Evolutionary conservation across 495 filamentous ascomycete species (phyloP).

Genomic region (Podospora didyma): DNA sequence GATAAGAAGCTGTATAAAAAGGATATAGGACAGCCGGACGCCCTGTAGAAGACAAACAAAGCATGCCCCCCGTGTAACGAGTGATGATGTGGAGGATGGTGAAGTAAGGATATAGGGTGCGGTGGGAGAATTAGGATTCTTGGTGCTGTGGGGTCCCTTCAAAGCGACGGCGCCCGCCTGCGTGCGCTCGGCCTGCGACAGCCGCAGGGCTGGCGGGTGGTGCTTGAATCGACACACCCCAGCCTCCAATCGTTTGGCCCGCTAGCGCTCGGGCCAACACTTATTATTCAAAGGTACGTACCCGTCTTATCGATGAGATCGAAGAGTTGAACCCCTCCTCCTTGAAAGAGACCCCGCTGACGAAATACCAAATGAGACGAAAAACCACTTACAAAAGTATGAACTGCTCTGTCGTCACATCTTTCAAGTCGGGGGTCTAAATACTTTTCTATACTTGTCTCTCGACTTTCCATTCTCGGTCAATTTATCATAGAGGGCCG

Average conservation of each 20-base stretch:
- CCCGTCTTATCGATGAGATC: not conserved
- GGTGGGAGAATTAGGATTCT: conserved; percentile 19
- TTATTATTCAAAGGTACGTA: not conserved
- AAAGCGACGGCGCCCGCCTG: too few species aligned
- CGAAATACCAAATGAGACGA: conserved; percentile 8
- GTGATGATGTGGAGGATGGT: not conserved
- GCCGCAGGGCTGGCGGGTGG: conserved; percentile 1
- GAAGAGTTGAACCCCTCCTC: conserved; percentile 5
- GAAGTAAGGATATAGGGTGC: not conserved
- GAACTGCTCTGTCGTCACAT: not conserved
- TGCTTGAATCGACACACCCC: not conserved
- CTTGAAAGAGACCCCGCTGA: conserved; percentile 13
- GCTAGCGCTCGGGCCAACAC: not conserved
- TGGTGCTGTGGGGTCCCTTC: conserved; percentile 23
- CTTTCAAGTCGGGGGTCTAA: not conserved
- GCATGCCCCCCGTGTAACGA: not conserved
- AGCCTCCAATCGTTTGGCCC: not conserved
- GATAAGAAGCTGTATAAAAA: too few species aligned
- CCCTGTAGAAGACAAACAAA: not conserved
- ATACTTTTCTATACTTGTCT: not conserved
- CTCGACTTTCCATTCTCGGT: too few species aligned
- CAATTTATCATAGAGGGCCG: too few species aligned
- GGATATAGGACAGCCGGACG: not conserved
- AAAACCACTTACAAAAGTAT: too few species aligned
- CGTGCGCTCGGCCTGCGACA: conserved; percentile 8